Evolutionary conservation across 139 green algal species (phyloP), one percentile per base, ranked within the genome.

Genomic region (Tetradesmus lagerheimii): DNA sequence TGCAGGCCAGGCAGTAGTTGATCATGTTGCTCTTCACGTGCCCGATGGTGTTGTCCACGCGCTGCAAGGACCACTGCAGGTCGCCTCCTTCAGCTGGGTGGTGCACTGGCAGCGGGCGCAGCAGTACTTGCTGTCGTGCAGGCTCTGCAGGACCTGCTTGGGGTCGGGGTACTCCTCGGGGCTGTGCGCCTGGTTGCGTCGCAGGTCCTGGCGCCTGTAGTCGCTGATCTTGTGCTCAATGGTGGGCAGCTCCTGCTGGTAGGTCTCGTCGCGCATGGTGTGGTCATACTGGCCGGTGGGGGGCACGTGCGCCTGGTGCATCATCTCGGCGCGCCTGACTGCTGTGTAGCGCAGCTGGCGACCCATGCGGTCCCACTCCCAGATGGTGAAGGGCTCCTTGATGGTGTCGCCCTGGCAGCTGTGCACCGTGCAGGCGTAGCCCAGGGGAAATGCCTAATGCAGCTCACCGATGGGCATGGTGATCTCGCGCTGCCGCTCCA

Each of bases 361-460:
- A 16, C 23, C 11, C 62, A 74, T 74, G 62, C 62, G 62, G 23
- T 74, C 14, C 62, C 62, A 74, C 62, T 74, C 62, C 62, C 62
- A 74, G 62, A 74, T 74, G 62, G 62, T 74, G 62, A 74, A 74
- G 62, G 62, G 62, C 62, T 74, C 62, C 23, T 29, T 74, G 62
- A 74, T 74, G 62, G 62, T 74, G 14, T 29, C 25, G 62, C 62
- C 62, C 62, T 74, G 62, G 62, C 62, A 34, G 62, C 62, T 74
- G 62, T 74, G 62, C 62, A 74, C 62, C 23, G 62, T 74, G 62
- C 23, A 34, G 23, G 62, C 62, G 62, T 34, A 74, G 62, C 62
- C 62, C 62, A 74, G 62, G 62, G 14, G 62, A 27, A 74, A n/a
- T 20, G 11, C 15, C 16, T n/a, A n/a, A n/a, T 74, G 62, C 62